Base-by-base conservation (phyloP, 768 basidiomycete genomes). In the Kwoniella shandongensis region DNA sequence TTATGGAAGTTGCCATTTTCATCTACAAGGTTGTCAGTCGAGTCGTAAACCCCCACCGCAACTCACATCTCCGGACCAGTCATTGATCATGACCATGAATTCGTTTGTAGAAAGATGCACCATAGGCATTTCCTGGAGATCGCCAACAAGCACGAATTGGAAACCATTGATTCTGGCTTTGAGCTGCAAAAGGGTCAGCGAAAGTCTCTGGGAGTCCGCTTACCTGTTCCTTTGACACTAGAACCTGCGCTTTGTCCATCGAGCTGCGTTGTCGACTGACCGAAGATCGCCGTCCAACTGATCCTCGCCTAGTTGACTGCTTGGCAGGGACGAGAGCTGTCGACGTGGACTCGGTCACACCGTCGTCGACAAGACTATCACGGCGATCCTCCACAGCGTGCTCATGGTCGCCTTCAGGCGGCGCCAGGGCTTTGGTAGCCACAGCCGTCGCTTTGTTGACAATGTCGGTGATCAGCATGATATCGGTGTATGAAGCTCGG, bases 401-500 rank as follows among this genome's bases (percentile, higher is more conserved):
- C 27, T 59, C 45, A 10, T 53, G 42, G 25, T 57, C 42, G 4
- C 39, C 44, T 25, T 35, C 49, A 30, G 62, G 58, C 17, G 60
- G 30, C 22, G 60, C 47, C 27, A 70, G 40, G 17, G 73, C 66
- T 36, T 60, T 66, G 3, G 59, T 64, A 22, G 89, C 91, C n/a
- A 91, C 80, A 54, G 87, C 86, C 32, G 89, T 78, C 0, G 91
- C 96, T 60, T 87, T 90, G 73, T 91, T 90, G 65, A 89, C 82
- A 60, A 78, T 71, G 38, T 76, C 75, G 18, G 62, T 63, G 42
- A 98, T 97, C 62, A 98, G 82, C 63, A 84, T 84, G 74, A 98
- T 89, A 72, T 99, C 96, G 18, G 90, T 84, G 69, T 92, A 91
- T 0, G 94, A 97, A n/a, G 91, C 91, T 23, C 96, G 84, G 75